These are phyloP conservation scores for Calocybe indica DNA, from an alignment of 768 basidiomycete species.

Conservation along the genomic window DNA sequence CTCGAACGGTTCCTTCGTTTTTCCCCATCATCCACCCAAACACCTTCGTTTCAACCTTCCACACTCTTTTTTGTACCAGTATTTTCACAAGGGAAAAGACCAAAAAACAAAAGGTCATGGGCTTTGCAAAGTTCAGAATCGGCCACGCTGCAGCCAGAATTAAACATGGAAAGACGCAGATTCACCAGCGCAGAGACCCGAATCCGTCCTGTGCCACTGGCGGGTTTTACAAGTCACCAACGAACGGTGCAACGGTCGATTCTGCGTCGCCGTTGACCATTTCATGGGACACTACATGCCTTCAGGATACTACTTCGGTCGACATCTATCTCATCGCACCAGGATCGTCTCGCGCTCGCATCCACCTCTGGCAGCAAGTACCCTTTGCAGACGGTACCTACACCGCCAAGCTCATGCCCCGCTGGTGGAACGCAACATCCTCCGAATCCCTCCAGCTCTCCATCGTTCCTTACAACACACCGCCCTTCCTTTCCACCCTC, in stretches of 20 bases:
- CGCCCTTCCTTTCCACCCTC: slow-evolving; percentile 44
- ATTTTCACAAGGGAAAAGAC: no score
- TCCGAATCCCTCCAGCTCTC: slow-evolving; percentile 48
- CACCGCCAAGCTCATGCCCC: slow-evolving; percentile 43
- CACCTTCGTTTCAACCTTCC: slow-evolving; percentile 1
- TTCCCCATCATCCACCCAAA: not conserved
- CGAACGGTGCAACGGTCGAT: slow-evolving; percentile 38
- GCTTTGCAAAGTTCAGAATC: not conserved
- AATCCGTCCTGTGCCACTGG: slow-evolving; percentile 46
- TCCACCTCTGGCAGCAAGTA: slow-evolving; percentile 57
- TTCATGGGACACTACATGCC: slow-evolving; percentile 60
- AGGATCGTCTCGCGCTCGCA: slow-evolving; percentile 26
- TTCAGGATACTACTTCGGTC: slow-evolving; percentile 34
- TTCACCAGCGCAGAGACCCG: not conserved
- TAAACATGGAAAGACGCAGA: not conserved
- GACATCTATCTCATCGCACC: slow-evolving; percentile 71
- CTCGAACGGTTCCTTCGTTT: no score
- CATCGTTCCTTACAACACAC: slow-evolving; percentile 45
- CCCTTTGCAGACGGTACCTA: slow-evolving; percentile 43
- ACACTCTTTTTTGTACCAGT: not conserved
- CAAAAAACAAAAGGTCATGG: not conserved
- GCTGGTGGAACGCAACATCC: slow-evolving; percentile 66
- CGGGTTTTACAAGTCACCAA: slow-evolving; percentile 56
- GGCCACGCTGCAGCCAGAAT: not conserved
- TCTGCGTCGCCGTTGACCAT: slow-evolving; percentile 46